These are phyloP conservation scores for Paramyrothecium roridum DNA, from an alignment of 2,329 filamentous ascomycete species.

Conservation along the genomic window DNA sequence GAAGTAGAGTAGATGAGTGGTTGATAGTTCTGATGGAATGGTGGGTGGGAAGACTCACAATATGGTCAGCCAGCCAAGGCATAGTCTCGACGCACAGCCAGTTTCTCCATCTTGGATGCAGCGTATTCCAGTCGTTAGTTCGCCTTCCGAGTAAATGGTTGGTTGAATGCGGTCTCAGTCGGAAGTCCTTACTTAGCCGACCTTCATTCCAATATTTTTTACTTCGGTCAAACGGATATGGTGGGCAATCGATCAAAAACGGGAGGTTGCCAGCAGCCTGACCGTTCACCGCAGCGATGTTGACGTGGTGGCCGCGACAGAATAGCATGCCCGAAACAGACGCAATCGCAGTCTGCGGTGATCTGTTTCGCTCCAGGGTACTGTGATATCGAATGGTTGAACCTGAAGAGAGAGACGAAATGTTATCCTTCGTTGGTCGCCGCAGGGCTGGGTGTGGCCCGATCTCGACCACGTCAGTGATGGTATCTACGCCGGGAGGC, in stretches of 20 bases:
- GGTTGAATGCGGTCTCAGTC: neutral
- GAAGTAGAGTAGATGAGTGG: too few species aligned
- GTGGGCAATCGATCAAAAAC: neutral
- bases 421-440: neutral
- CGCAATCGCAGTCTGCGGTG: neutral
- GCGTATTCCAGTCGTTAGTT: neutral
- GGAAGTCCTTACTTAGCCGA: neutral
- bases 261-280: neutral
- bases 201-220: neutral
- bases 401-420: neutral
- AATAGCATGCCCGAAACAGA: neutral
- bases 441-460: neutral
- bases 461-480: neutral
- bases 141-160: neutral
- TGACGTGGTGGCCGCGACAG: neutral
- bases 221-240: neutral
- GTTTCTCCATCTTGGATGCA: neutral
- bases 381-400: neutral
- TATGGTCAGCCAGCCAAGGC: neutral
- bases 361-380: neutral
- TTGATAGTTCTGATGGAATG: too few species aligned
- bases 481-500: neutral
- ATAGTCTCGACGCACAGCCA: neutral
- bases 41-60: neutral
- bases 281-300: neutral